Conservation (phyloP, 1,284 basidiomycete species). For the Thecaphora frezii region DNA sequence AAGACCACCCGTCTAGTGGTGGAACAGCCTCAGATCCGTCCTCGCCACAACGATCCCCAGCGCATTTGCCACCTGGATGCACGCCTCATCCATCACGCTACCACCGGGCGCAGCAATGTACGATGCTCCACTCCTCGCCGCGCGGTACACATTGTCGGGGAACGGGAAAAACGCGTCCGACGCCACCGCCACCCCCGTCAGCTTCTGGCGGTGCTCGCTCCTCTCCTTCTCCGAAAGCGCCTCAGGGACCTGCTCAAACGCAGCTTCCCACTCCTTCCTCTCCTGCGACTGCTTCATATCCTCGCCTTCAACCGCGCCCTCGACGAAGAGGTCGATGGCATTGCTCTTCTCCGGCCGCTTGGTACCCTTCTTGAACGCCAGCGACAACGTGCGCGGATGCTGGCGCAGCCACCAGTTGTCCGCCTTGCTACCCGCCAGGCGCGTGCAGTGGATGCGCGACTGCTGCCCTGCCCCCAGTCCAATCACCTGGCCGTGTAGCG, state of each 20-base stretch:
- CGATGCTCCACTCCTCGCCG: constrained; percentile 82
- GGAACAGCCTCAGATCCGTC: constrained; percentile 57
- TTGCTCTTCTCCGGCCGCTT: constrained; percentile 98
- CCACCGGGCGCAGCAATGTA: constrained; percentile 94
- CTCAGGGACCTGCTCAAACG: constrained; percentile 77
- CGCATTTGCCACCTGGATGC: constrained; percentile 52
- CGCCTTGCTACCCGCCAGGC: constrained; percentile 94
- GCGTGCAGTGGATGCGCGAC: constrained; percentile 98
- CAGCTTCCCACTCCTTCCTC: constrained; percentile 83
- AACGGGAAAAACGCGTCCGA: constrained; percentile 99
- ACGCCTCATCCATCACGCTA: constrained; percentile 84
- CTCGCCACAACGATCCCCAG: constrained; percentile 56
- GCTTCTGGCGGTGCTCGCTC: constrained; percentile 41
- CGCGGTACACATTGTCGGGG: constrained; percentile 95
- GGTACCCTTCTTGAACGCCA: constrained; percentile 95
- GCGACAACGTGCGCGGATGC: constrained; percentile 83
- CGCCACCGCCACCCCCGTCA: constrained; percentile 80
- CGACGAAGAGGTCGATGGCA: constrained; percentile 94
- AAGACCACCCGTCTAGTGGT: constrained; percentile 38
- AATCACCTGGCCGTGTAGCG: constrained; percentile 86
- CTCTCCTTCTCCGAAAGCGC: constrained; percentile 74
- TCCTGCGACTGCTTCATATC: constrained; percentile 67
- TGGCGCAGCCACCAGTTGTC: constrained; percentile 99
- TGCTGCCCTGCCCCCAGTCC: constrained; percentile 98
- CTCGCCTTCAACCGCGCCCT: constrained; percentile 73